Percentiles rank a stretch among this genome's conserved stretches.
Conservation (phyloP, 495 filamentous ascomycete genomes). For the Terfezia claveryi region DNA sequence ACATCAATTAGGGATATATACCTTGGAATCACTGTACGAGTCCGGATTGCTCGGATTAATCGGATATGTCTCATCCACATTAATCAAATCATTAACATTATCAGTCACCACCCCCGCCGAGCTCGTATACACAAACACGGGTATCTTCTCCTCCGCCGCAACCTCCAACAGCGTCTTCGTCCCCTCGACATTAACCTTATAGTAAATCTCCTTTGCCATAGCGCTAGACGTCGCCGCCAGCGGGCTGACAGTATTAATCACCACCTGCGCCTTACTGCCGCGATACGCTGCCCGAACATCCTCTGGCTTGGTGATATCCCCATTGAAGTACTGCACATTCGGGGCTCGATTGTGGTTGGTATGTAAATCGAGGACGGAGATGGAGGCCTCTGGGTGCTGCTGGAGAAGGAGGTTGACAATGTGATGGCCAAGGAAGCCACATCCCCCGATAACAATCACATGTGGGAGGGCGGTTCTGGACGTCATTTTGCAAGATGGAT, state of each 20-base stretch:
- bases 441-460: constrained; percentile 46
- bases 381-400: constrained; percentile 31
- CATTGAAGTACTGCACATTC: constrained; percentile 55
- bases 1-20: constrained; percentile 14
- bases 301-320: constrained; percentile 60
- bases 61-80: constrained; percentile 76
- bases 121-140: constrained; percentile 86
- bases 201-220: constrained; percentile 37
- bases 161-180: constrained; percentile 60
- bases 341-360: constrained; percentile 53
- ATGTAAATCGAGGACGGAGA: constrained; percentile 73
- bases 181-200: constrained; percentile 83
- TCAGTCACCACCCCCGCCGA: constrained; percentile 75
- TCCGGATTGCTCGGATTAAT: constrained; percentile 53
- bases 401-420: constrained; percentile 38
- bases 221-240: constrained; percentile 21
- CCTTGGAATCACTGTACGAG: constrained; percentile 83
- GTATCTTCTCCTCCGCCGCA: constrained; percentile 52
- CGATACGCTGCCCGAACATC: constrained; percentile 43
- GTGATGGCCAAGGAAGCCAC: constrained; percentile 49
- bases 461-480: constrained; percentile 23
- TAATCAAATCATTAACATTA: constrained; percentile 55
- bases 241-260: constrained; percentile 88
- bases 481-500: too few relatives aligned
- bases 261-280: constrained; percentile 54